Conservation (phyloP, 73 alveolate species). For the Tetrahymena elliotti region DNA sequence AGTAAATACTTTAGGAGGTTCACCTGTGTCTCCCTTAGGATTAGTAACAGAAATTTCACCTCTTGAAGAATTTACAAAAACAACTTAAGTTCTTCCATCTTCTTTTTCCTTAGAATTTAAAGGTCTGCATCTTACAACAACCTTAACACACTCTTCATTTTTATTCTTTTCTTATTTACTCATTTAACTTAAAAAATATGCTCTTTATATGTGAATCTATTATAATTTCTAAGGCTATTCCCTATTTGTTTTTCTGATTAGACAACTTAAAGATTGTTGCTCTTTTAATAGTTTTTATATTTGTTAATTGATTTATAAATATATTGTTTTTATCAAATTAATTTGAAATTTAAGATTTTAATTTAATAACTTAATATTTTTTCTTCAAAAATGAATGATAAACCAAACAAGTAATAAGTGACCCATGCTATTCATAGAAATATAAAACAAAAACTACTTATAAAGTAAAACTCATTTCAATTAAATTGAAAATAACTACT, state of each 20-base stretch:
- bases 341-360: background rate
- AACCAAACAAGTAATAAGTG: background rate
- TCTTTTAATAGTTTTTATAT: no score
- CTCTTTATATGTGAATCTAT: background rate
- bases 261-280: background rate
- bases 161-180: constrained; percentile 37
- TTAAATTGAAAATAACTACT: background rate
- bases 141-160: constrained; percentile 78
- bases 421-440: background rate
- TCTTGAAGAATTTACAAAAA: constrained; percentile 54
- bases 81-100: constrained; percentile 68
- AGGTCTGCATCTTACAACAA: constrained; percentile 84
- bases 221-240: background rate
- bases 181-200: background rate
- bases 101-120: constrained; percentile 60
- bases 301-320: no score
- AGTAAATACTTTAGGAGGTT: constrained; percentile 78
- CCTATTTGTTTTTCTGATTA: background rate
- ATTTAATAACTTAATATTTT: background rate
- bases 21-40: constrained; percentile 51
- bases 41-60: constrained; percentile 65
- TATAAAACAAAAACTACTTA: no score
- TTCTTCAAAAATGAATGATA: background rate
- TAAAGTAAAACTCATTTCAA: no score
- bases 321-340: no score